phyloP scores from a whole-genome alignment of 1,284 basidiomycete genomes.

The Pseudozyma sp. region DNA sequence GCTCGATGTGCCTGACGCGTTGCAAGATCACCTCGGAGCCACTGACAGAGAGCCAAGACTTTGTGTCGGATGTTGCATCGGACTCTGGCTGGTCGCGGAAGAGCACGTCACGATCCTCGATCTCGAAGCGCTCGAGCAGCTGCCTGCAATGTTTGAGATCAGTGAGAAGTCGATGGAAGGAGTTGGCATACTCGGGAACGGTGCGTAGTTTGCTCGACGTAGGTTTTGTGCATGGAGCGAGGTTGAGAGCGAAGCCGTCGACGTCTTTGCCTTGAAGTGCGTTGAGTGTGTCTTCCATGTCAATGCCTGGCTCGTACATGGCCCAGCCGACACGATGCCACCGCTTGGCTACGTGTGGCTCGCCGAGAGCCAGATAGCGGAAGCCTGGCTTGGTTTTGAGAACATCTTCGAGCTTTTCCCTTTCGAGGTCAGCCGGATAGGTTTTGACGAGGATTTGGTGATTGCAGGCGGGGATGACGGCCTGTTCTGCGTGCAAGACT shows the following conservation, averaged over 20 bases:
- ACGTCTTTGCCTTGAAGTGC: slow-evolving; percentile 52
- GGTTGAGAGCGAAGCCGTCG: slow-evolving; percentile 54
- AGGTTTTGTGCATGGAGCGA: slow-evolving; percentile 55
- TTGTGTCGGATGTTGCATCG: slow-evolving; percentile 12
- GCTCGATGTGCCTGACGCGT: slow-evolving; percentile 26
- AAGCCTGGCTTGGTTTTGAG: slow-evolving; percentile 55
- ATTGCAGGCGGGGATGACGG: slow-evolving; percentile 49
- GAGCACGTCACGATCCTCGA: slow-evolving; percentile 52
- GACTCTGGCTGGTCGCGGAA: slow-evolving; percentile 29
- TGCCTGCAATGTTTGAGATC: slow-evolving; percentile 57
- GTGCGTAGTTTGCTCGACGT: slow-evolving; percentile 56
- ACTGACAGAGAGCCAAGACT: slow-evolving; percentile 38
- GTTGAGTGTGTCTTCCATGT: slow-evolving; percentile 50
- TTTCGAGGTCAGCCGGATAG: slow-evolving; percentile 51
- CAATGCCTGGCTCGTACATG: slow-evolving; percentile 55
- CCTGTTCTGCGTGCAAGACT: slow-evolving; percentile 39
- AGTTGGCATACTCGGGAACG: slow-evolving; percentile 56
- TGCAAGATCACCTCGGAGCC: slow-evolving; percentile 44
- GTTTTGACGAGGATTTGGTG: slow-evolving; percentile 58
- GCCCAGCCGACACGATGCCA: slow-evolving; percentile 63
- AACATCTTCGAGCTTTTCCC: slow-evolving; percentile 54
- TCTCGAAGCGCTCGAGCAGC: slow-evolving; percentile 48
- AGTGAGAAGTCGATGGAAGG: slow-evolving; percentile 49
- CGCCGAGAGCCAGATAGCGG: slow-evolving; percentile 61
- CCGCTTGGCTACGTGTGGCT: slow-evolving; percentile 57